A percentile compares a stretch with the other conserved stretches of the same genome.
Conservation (phyloP, 169 alveolate genomes). For the Plasmodium ovale region DNA sequence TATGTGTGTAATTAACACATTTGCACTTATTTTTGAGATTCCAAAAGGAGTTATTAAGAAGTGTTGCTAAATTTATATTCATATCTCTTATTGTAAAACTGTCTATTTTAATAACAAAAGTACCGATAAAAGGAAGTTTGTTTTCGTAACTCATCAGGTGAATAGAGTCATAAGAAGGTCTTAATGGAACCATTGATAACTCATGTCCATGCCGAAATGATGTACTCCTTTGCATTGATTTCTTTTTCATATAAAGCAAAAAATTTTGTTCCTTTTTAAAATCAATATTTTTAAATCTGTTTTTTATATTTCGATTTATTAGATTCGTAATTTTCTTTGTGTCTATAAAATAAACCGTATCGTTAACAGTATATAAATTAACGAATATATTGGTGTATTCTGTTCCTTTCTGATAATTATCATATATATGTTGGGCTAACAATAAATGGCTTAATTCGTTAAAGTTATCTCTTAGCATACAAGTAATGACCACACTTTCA, state of each 20-base stretch:
- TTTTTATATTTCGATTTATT: not conserved
- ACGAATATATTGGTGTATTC: constrained; percentile 12
- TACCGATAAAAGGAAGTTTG: constrained; percentile 4
- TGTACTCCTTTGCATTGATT: not conserved
- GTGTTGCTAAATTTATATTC: constrained; percentile 33
- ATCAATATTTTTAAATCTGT: constrained; percentile 2
- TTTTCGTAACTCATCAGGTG: not conserved
- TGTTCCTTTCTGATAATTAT: constrained; percentile 22
- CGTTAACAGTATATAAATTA: constrained; percentile 23
- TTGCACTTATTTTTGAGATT: constrained; percentile 24
- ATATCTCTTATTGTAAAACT: constrained; percentile 26
- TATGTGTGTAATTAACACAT: constrained; percentile 48
- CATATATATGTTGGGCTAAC: constrained; percentile 39
- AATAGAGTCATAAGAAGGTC: not conserved
- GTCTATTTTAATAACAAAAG: constrained; percentile 32
- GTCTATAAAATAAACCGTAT: not conserved
- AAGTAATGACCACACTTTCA: constrained; percentile 27
- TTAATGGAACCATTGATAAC: not conserved
- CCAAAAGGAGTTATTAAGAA: constrained; percentile 58
- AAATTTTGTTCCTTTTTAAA: constrained; percentile 16
- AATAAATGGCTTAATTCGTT: constrained; percentile 50
- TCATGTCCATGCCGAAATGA: not conserved
- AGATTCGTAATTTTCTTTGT: not conserved
- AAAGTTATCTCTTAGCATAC: constrained; percentile 23
- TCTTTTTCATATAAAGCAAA: constrained; percentile 22